phyloP scores from a whole-genome alignment of 352 stramenopile genomes.

The Phytophthora megakarya region DNA sequence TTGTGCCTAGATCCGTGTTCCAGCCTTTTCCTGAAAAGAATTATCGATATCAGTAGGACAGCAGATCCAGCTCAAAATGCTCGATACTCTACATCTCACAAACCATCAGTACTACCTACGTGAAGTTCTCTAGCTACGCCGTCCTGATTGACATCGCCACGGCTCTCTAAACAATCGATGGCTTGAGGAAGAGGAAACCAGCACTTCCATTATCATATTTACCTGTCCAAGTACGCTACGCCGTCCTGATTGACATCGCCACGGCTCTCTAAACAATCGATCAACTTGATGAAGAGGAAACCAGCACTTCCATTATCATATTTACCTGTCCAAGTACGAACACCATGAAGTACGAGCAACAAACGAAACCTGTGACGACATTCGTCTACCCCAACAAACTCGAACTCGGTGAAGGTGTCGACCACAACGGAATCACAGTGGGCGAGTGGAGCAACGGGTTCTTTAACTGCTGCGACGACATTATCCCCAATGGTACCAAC shows the following conservation, averaged over 20 bases:
- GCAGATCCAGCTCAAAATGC: not conserved
- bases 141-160: no score
- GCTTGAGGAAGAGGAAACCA: no score
- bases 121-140: no score
- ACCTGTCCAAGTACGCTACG: no score
- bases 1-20: not conserved
- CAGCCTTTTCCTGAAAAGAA: not conserved
- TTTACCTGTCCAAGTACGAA: conserved; percentile 10
- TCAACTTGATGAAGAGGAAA: not conserved
- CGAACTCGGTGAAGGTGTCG: conserved; percentile 19
- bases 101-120: no score
- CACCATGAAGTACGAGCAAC: conserved; percentile 16
- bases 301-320: conserved; percentile 8
- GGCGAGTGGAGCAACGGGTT: conserved; percentile 34
- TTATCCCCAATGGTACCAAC: conserved; percentile 37
- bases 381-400: conserved; percentile 33
- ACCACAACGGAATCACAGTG: conserved; percentile 41
- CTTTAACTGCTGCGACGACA: conserved; percentile 37
- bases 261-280: conserved; percentile 9
- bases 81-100: not conserved
- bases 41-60: no score
- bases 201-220: no score
- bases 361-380: conserved; percentile 3
- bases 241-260: no score
- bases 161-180: no score